phyloP scores from a whole-genome alignment of 23 red algal genomes.

The Gracilaria domingensis region DNA sequence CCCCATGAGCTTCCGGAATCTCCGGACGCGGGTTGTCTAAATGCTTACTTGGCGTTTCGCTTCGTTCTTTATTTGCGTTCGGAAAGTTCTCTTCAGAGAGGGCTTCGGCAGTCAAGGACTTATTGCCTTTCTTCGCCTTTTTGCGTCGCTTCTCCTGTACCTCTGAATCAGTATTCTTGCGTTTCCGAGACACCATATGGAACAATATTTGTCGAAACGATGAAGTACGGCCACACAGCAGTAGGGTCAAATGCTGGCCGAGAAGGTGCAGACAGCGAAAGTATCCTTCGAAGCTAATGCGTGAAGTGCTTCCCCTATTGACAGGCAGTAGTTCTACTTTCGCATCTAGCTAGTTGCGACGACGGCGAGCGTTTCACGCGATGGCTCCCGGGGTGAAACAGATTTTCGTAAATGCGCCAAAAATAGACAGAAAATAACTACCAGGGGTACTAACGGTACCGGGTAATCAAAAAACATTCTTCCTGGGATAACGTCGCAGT shows the following conservation, averaged over 20 bases:
- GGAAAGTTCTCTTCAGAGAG: background rate
- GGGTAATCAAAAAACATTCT: too few species aligned
- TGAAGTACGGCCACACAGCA: background rate
- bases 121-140: background rate
- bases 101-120: background rate
- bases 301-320: too few species aligned
- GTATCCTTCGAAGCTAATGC: too few species aligned
- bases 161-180: background rate
- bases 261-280: too few species aligned
- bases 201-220: background rate
- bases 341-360: too few species aligned
- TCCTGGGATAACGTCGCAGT: too few species aligned
- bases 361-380: too few species aligned
- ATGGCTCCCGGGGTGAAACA: too few species aligned
- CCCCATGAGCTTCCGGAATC: background rate
- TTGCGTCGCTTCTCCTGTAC: slow-evolving; percentile 28
- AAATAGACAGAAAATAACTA: too few species aligned
- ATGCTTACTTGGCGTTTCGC: background rate
- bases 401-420: too few species aligned
- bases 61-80: background rate
- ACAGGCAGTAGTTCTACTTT: too few species aligned
- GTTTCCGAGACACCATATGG: slow-evolving; percentile 11
- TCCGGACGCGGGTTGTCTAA: background rate
- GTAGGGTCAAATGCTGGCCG: background rate
- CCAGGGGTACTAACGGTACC: too few species aligned